Evolutionary conservation across 306 rosid genomes (phyloP).

Genomic region (Pyrus pyrifolia): DNA sequence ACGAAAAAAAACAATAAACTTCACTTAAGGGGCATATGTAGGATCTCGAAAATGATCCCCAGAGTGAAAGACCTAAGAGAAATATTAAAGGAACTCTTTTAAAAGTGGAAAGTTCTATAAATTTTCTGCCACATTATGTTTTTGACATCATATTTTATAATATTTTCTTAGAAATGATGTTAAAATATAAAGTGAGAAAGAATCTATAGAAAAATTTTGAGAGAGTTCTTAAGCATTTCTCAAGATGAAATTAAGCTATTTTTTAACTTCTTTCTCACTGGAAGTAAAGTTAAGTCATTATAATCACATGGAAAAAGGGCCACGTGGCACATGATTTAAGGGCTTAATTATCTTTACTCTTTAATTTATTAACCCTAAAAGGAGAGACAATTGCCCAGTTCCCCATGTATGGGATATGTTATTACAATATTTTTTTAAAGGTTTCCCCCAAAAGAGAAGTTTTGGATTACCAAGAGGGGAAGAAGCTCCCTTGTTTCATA

Average conservation of each 20-base stretch:
- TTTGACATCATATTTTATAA: too few relatives aligned
- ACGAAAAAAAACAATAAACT: too few relatives aligned
- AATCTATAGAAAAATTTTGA: too few relatives aligned
- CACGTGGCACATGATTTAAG: slow-evolving; percentile 33
- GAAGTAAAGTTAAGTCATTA: slow-evolving; percentile 31
- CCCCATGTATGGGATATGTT: slow-evolving; percentile 31
- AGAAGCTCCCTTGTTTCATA: slow-evolving; percentile 3
- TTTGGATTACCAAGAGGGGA: slow-evolving; percentile 1
- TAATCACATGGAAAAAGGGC: slow-evolving; percentile 42
- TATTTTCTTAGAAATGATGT: rapidly evolving
- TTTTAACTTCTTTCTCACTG: slow-evolving; percentile 23
- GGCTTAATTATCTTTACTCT: slow-evolving; percentile 13
- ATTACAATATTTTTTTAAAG: neutral
- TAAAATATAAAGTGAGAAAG: neutral
- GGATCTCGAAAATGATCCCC: slow-evolving; percentile 16
- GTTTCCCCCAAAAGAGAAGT: neutral
- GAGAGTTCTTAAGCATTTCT: too few relatives aligned
- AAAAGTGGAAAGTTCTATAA: too few relatives aligned
- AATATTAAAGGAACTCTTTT: too few relatives aligned
- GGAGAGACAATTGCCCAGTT: slow-evolving; percentile 12
- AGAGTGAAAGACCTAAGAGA: neutral
- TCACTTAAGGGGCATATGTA: neutral
- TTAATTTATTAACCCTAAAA: slow-evolving; percentile 20
- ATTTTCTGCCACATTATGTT: too few relatives aligned
- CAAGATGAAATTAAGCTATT: slow-evolving; percentile 18